Evolutionary conservation across 805 yeast species (phyloP).

Genomic region (Millerago galiae): DNA sequence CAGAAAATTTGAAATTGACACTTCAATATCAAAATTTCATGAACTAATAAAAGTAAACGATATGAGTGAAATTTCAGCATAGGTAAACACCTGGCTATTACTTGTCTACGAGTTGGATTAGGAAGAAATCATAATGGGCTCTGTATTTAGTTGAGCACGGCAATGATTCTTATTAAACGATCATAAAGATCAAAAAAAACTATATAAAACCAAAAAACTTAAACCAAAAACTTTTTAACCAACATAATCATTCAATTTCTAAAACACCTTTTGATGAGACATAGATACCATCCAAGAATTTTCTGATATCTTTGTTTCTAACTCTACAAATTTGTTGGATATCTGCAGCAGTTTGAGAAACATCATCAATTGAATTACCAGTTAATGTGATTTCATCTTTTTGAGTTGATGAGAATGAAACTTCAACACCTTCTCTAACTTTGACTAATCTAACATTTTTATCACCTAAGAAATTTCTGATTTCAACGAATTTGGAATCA

Average conservation of each 20-base stretch:
- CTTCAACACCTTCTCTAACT: conserved; percentile 83
- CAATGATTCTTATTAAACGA: conserved; percentile 8
- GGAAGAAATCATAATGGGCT: conserved; percentile 12
- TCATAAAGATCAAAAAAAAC: background rate
- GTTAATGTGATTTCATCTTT: conserved; percentile 91
- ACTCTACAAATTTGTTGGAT: conserved; percentile 97
- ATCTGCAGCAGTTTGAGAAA: conserved; percentile 98
- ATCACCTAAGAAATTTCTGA: conserved; percentile 99
- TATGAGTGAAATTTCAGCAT: background rate
- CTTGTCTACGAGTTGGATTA: background rate
- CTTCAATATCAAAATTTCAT: background rate
- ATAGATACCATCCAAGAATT: conserved; percentile 99
- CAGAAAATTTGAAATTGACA: background rate
- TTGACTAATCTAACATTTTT: conserved; percentile 88
- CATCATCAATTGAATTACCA: conserved; percentile 96
- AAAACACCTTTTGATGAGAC: conserved; percentile 89
- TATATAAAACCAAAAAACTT: background rate
- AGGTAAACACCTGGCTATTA: no score
- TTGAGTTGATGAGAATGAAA: conserved; percentile 72
- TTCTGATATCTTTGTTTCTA: conserved; percentile 99
- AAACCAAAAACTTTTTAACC: conserved; percentile 1
- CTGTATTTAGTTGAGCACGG: conserved; percentile 12
- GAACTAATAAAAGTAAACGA: background rate
- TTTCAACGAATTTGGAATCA: conserved; percentile 72
- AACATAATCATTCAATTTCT: background rate